phyloP scores from a whole-genome alignment of 108 stramenopile species.

The Cylindrotheca fusiformis region DNA sequence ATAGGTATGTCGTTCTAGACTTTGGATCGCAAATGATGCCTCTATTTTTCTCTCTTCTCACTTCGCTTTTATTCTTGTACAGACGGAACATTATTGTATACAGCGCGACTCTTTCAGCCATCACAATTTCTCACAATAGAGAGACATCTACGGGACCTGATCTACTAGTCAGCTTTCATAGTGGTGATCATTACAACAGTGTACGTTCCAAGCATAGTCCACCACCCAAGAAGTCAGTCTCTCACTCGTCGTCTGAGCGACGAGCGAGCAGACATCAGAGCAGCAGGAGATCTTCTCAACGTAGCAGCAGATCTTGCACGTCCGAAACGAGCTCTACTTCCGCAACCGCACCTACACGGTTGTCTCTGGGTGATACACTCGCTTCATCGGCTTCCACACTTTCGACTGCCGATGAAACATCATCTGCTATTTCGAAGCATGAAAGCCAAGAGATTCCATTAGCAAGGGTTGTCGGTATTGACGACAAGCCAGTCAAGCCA shows the following conservation, averaged over 20 bases:
- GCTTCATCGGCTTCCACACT: background rate
- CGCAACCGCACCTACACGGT: too few species aligned
- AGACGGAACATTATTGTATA: constrained; percentile 70
- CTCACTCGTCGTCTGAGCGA: background rate
- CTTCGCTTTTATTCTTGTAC: background rate
- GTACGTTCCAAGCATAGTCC: constrained; percentile 36
- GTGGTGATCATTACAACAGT: constrained; percentile 85
- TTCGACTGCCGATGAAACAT: background rate
- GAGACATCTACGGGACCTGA: constrained; percentile 37
- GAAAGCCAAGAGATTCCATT: background rate
- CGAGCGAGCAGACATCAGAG: background rate
- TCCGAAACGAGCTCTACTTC: too few species aligned
- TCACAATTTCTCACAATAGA: constrained; percentile 56
- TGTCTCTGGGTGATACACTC: background rate
- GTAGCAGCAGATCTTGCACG: too few species aligned
- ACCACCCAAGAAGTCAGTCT: background rate
- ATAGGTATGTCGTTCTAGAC: constrained; percentile 37
- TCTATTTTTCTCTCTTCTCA: background rate
- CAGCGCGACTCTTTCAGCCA: constrained; percentile 49
- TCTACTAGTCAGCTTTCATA: constrained; percentile 74
- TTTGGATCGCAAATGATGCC: background rate
- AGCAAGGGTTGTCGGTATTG: background rate
- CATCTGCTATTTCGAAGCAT: background rate
- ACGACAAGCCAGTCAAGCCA: constrained; percentile 19
- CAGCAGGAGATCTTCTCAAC: background rate